Evolutionary conservation across 139 green algal species (phyloP), one percentile per base, ranked within the genome.

Genomic region (Micractinium sp.): DNA sequence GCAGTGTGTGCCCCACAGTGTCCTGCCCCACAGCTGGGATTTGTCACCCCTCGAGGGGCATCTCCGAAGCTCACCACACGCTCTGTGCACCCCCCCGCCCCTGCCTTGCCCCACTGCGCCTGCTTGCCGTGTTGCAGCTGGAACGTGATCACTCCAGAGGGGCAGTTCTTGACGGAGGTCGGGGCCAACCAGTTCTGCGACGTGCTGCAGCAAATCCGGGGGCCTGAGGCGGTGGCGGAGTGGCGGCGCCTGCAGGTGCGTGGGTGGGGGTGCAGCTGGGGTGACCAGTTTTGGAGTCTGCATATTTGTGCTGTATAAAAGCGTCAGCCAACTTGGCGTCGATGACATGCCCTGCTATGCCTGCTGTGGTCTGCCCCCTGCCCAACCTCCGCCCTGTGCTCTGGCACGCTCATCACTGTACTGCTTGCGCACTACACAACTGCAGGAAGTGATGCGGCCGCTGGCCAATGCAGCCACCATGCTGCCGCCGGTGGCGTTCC

Each of bases 141-240:
- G 98, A 98, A 98, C 85, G 96, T 98, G 38, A 79, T 99, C 29
- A 92, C 99, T 73, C 98, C 98, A 19, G 98, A 99, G 89, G 97
- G 97, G 0, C 85, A 93, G 38, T 99, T 97, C 73, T 36, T 97
- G 20, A 96, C 94, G 7, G 71, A 96, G 88, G 71, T 82, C 53
- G 87, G 81, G 35, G 88, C 80, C 41, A n/a, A 29, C 23, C 35
- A 85, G 84, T 98, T 98, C 73, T 71, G 73, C 20, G 93, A 96
- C 3, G 90, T 98, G 73, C 73, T 97, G 76, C 63, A 87, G 41
- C 31, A 92, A 80, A 78, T 94, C 35, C 83, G 91, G 0, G 92
- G 92, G 23, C 91, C 92, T 0, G 85, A 84, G 23, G 95, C 90
- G 3, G 82, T 95, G 38, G 33, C 85, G 4, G 91, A 97, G 87